Percentiles rank a stretch among this genome's conserved stretches.
Evolutionary conservation across 176 grass and related monocot genomes (phyloP).

Genomic region (Ensete ventricosum): DNA sequence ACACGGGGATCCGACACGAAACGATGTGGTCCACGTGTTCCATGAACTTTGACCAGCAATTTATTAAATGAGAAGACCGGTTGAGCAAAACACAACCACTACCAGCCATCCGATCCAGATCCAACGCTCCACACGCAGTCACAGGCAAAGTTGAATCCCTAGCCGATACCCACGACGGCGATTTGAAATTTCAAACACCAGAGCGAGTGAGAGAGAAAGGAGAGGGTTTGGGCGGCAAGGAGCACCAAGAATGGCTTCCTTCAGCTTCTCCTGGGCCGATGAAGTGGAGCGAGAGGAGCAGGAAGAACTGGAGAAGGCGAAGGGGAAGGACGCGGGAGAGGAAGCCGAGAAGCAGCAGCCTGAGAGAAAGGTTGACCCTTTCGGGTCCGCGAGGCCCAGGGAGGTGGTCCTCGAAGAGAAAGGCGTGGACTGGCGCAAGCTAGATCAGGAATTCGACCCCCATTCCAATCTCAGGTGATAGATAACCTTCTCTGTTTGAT

Average conservation of each 20-base stretch:
- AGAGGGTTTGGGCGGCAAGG: background rate
- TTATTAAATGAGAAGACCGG: too few species aligned
- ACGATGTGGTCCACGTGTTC: too few species aligned
- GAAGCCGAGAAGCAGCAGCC: background rate
- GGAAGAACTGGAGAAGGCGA: conserved; percentile 6
- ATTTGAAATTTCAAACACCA: too few species aligned
- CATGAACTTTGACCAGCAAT: too few species aligned
- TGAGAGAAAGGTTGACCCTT: conserved; percentile 21
- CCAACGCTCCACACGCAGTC: too few species aligned
- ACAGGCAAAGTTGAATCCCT: too few species aligned
- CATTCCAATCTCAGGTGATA: background rate
- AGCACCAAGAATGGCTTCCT: conserved; percentile 18
- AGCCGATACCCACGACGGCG: too few species aligned
- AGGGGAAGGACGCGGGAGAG: conserved; percentile 1
- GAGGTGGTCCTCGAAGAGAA: conserved; percentile 56
- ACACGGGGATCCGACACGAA: too few species aligned
- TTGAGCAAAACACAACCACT: too few species aligned
- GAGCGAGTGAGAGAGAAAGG: background rate
- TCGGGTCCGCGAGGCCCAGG: conserved; percentile 37
- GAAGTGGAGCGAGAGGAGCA: conserved; percentile 59
- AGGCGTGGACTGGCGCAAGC: conserved; percentile 50
- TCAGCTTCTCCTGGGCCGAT: conserved; percentile 67
- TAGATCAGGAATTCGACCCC: conserved; percentile 29
- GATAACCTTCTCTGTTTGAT: background rate
- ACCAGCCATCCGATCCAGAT: too few species aligned